Percentiles rank a stretch among this genome's conserved stretches.
These are phyloP conservation scores for Nakaseomyces sp. DNA, from an alignment of 1,139 yeast species.

Conservation along the genomic window DNA sequence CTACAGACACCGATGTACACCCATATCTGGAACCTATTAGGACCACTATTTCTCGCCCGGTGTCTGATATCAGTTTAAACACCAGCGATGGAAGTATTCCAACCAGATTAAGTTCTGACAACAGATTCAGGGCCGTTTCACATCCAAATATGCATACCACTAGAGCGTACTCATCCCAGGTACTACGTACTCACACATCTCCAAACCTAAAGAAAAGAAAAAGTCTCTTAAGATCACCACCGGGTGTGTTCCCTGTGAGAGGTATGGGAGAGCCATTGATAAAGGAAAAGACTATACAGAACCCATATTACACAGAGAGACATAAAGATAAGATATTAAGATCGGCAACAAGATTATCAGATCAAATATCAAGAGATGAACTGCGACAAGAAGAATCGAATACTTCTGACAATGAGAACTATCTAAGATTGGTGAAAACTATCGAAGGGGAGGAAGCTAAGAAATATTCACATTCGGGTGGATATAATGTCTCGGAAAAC, in stretches of 20 bases:
- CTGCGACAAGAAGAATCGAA: slow-evolving; percentile 6
- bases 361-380: not conserved
- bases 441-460: slow-evolving; percentile 23
- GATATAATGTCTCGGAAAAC: slow-evolving; percentile 31
- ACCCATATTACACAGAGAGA: slow-evolving; percentile 17
- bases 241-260: slow-evolving; percentile 67
- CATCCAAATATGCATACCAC: slow-evolving; percentile 8
- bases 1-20: slow-evolving; percentile 2
- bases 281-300: slow-evolving; percentile 51
- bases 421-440: slow-evolving; percentile 11
- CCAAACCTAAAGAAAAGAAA: slow-evolving; percentile 6
- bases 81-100: slow-evolving; percentile 7
- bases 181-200: slow-evolving; percentile 10
- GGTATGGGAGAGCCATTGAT: slow-evolving; percentile 62
- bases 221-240: slow-evolving; percentile 44
- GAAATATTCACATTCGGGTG: slow-evolving; percentile 22
- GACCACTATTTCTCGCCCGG: not conserved
- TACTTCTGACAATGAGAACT: not conserved
- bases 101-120: slow-evolving; percentile 3
- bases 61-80: not conserved
- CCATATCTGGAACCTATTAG: slow-evolving; percentile 1
- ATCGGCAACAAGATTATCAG: not conserved
- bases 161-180: not conserved
- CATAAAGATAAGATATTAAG: not conserved
- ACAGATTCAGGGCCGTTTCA: not conserved